phyloP scores from a whole-genome alignment of 140 eudicot genomes.

The Cichorium intybus region DNA sequence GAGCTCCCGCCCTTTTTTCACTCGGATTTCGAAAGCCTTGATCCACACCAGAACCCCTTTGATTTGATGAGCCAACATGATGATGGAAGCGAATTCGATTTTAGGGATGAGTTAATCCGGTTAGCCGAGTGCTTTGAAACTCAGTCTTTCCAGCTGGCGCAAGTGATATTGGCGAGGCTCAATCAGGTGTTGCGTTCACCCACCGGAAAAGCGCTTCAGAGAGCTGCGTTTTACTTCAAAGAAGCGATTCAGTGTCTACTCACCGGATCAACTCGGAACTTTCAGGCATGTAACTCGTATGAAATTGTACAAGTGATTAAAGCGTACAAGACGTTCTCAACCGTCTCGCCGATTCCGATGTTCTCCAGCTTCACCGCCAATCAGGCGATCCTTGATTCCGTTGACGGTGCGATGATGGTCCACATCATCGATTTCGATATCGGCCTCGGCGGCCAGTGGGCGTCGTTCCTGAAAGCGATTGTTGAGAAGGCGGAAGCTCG shows the following conservation, averaged over 20 bases:
- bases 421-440: slow-evolving; percentile 82
- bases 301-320: slow-evolving; percentile 63
- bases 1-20: slow-evolving; percentile 25
- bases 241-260: slow-evolving; percentile 70
- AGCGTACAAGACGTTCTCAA: slow-evolving; percentile 61
- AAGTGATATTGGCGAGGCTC: slow-evolving; percentile 66
- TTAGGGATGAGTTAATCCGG: slow-evolving; percentile 60
- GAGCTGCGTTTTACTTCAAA: slow-evolving; percentile 84
- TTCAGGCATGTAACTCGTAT: slow-evolving; percentile 33
- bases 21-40: slow-evolving; percentile 19
- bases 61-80: slow-evolving; percentile 21
- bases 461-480: slow-evolving; percentile 70
- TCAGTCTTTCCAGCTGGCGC: slow-evolving; percentile 57
- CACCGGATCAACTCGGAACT: slow-evolving; percentile 45
- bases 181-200: slow-evolving; percentile 62
- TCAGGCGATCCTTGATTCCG: slow-evolving; percentile 77
- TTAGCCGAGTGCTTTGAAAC: slow-evolving; percentile 72
- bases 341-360: slow-evolving; percentile 73
- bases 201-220: slow-evolving; percentile 55
- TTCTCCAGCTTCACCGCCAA: slow-evolving; percentile 82
- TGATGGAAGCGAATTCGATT: slow-evolving; percentile 40
- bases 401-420: slow-evolving; percentile 55
- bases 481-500: slow-evolving; percentile 58
- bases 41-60: slow-evolving; percentile 18
- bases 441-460: slow-evolving; percentile 83